These are phyloP conservation scores for Trypanosoma rangeli DNA, from an alignment of 208 protist species.

Conservation along the genomic window DNA sequence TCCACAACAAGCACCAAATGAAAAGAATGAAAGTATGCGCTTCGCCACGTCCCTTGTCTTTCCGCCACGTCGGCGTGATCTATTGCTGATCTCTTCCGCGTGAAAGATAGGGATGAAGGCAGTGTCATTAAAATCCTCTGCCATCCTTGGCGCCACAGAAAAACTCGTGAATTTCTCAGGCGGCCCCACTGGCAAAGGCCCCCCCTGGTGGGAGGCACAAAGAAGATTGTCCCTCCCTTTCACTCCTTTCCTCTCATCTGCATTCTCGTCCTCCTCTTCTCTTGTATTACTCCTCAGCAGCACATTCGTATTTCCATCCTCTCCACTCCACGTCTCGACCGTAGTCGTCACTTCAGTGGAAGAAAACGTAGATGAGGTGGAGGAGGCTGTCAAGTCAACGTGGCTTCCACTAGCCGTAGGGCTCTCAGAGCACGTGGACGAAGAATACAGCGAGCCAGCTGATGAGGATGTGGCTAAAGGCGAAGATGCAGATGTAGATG, in stretches of 20 bases:
- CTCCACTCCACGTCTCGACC: neutral
- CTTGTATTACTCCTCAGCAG: neutral
- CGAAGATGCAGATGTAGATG: neutral
- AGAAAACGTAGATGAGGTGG: neutral
- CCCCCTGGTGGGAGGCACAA: neutral
- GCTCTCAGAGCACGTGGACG: neutral
- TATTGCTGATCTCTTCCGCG: constrained; percentile 9
- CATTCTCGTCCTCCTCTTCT: neutral
- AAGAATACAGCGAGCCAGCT: neutral
- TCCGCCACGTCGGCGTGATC: neutral
- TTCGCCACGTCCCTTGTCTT: constrained; percentile 1
- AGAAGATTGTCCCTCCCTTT: neutral
- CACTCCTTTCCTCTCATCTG: neutral
- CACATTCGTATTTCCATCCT: neutral
- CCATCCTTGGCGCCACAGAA: neutral
- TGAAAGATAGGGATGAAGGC: constrained; percentile 22
- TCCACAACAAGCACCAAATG: neutral
- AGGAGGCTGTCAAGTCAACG: neutral
- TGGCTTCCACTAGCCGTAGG: neutral
- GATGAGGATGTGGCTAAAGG: too few relatives aligned
- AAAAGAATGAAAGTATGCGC: constrained; percentile 9
- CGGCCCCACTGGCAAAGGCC: neutral
- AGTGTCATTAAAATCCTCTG: neutral
- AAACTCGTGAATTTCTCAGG: neutral
- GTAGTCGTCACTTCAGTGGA: neutral